Base-by-base conservation (phyloP, 805 yeast genomes). In the Millerozyma acaciae region DNA sequence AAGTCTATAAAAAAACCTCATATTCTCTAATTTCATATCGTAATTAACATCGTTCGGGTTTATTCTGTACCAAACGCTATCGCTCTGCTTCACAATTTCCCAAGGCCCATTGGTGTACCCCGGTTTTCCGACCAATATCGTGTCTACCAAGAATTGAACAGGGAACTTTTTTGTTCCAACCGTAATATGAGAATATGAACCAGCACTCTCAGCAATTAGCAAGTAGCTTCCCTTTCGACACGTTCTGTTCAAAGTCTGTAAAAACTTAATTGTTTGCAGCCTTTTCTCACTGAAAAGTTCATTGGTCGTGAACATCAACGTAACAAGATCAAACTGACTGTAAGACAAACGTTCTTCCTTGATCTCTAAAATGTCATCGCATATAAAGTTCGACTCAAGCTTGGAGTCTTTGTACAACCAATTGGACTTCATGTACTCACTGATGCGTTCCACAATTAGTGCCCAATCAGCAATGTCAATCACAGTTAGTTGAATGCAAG, bases 391-490 rank as follows among this genome's bases (percentile, higher is more conserved):
- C 9, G 66, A 24, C 28, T 38, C 61, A 47, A 55, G 38, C 25
- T 53, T 58, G 4, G 48, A 47, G 1, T 45, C 40, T 24, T 56
- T 51, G 35, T 70, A 64, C 5, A 76, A 48, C 93, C 93, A 83
- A 23, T 66, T 68, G 8, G 50, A 41, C 21, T 65, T 62, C 8
- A 82, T 64, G 32, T 69, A 62, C 0, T 47, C 36, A 1, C 71
- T 58, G 14, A 83, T 43, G 21, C 67, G 65, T 4, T 49, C 50
- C 3, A 81, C 68, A 1, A 82, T 76, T 2, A 50, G 53, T 2
- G 65, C 50, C 95, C 96, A 87, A 47, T 84, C 80, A 1, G 94
- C 90, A 28, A 85, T 76, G 53, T 87, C 96, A 0, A 85, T 69
- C 6, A 84, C 62, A 24, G 73, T 65, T 10, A 87, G 53, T 18